Percentiles rank a stretch among this genome's conserved stretches.
These are phyloP conservation scores for Hymenoscyphus repandus DNA, from an alignment of 2,329 filamentous ascomycete species.

Conservation along the genomic window DNA sequence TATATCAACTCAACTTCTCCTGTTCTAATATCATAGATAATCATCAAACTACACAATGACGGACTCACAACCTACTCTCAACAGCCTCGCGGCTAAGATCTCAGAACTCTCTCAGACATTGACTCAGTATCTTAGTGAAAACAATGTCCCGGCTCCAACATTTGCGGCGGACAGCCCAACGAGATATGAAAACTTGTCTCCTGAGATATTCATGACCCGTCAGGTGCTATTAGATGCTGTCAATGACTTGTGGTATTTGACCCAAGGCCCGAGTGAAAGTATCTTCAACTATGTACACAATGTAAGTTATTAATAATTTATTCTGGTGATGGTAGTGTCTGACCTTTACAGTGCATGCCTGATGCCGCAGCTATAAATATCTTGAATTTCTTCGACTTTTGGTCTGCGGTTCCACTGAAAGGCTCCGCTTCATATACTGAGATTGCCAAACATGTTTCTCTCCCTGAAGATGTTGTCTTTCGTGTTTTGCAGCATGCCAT, in stretches of 20 bases:
- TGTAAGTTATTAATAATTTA: background rate
- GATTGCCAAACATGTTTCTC: constrained; percentile 34
- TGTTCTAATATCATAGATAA: too few relatives aligned
- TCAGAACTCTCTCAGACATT: background rate
- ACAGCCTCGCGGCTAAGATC: background rate
- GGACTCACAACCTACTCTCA: background rate
- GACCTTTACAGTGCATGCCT: background rate
- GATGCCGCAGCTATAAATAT: constrained; percentile 30
- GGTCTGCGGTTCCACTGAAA: constrained; percentile 43
- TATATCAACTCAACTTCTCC: too few relatives aligned
- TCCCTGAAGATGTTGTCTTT: constrained; percentile 27
- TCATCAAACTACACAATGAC: background rate
- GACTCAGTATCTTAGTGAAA: background rate
- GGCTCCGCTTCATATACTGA: constrained; percentile 39
- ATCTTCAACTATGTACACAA: background rate
- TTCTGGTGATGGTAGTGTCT: background rate
- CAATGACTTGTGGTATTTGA: background rate
- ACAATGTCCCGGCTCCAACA: background rate
- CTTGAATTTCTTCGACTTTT: constrained; percentile 49
- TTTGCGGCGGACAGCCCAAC: background rate
- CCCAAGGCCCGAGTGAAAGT: background rate
- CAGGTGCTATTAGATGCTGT: background rate
- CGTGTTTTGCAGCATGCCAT: constrained; percentile 18
- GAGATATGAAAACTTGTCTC: background rate
- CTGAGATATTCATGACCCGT: background rate